Base-by-base conservation (phyloP, 2,329 filamentous ascomycete genomes). In the Metarhizium album region DNA sequence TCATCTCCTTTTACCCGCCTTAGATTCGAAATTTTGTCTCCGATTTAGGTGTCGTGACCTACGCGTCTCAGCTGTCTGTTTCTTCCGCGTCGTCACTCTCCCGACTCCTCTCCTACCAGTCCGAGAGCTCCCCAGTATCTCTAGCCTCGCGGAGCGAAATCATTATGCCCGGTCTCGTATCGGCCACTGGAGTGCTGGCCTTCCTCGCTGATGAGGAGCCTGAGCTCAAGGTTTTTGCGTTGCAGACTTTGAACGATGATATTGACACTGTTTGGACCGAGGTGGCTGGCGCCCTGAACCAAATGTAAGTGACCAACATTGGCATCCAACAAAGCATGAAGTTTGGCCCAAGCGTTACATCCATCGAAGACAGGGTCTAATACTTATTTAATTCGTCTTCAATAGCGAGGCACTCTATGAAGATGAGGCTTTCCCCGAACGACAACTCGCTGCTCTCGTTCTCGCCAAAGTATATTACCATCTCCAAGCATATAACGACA, bases 401-500 rank as follows among this genome's bases (percentile, higher is more conserved):
- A 13, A 35, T 14, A 97, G 91, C 73, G 93, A 98, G 79, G 88
- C 89, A 50, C 82, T 98, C 47, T 98, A 95, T 71, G 93, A 98
- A 78, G 91, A 98, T 72, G 89, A 95, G 62, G 79, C 81, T 54
- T 98, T 98, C 64, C 87, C 90, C 46, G 87, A 98, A 69, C 88
- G 91, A 63, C 87, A 93, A 67, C 84, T 98, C 51, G 93, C 93
- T 50, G 93, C 93, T 49, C 79, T 98, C 47, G 90, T 98, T 50
- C 86, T 95, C 42, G 87, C 93, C 60, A 98, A 98, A 78, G 90
- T 97, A 59, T 98, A 97, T 74, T 98, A 97, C 67, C 93, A 98
- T 67, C 83, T 98, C 49, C 90, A 96, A 71, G 93, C 93, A 68
- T 98, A 98, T 75, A 93, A 96, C 67, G 93, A 98, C 74, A 96